Base-by-base conservation (phyloP, 2,329 filamentous ascomycete species). In the Corniculantispora saksenae region DNA sequence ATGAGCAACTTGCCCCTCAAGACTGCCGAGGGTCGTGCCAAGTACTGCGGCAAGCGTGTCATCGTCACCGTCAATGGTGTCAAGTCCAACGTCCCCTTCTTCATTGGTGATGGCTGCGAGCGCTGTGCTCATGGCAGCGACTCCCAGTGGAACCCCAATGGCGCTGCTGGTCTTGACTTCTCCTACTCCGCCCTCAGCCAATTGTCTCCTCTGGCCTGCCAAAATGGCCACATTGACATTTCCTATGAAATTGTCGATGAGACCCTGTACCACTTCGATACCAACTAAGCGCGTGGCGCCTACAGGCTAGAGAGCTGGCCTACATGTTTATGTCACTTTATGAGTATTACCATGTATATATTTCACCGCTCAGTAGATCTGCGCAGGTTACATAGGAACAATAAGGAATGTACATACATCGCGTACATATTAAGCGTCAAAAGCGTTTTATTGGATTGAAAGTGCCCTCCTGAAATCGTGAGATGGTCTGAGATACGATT, bases 1-100 rank as follows among this genome's bases (percentile, higher is more conserved):
- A 69, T 69, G 67, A 68, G 62, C 65, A 67, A 68, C 56, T 62
- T 66, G 15, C 59, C 48, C 6, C 63, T 69, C 21, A 64, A 60
- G 62, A 64, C 62, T 13, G 50, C 62, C 13, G 63, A 38, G 17
- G 43, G 66, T n/a, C 43, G 64, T 15, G 66, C 66, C 47, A 51
- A 63, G 47, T 69, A 69, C 56, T 69, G 67, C 38, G 67, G 67
- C 56, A 69, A 68, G 53, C 32, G 62, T 9, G 66, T 69, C 23
- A 53, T 67, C 19, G 66, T 69, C 40, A 68, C 66, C 23, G 66
- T 58, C 56, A 63, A 69, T 43, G 67, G 67, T 48, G 56, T 65
- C 4, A 32, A 21, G 40, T 67, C 55, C 9, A 25, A 54, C 40
- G 29, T 63, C 5, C 56, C 60, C 15, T 64, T 68, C 25, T 68